phyloP scores from a whole-genome alignment of 23 red algal species.

The Pyropia haitanensis region DNA sequence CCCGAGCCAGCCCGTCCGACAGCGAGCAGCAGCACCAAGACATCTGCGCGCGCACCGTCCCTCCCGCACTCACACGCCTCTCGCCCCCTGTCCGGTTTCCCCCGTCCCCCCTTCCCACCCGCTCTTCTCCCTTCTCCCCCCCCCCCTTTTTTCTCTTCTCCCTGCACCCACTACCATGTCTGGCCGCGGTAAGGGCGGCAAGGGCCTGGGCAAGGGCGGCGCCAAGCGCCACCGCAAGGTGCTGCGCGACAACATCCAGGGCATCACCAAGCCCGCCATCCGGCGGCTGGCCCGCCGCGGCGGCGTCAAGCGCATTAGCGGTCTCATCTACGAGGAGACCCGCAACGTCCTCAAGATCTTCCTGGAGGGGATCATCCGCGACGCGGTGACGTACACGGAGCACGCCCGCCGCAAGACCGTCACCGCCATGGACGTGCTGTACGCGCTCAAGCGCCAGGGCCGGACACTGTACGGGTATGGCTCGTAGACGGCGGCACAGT shows the following conservation, averaged over 20 bases:
- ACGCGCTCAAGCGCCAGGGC: constrained; percentile 97
- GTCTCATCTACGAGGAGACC: constrained; percentile 98
- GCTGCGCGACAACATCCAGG: constrained; percentile 99
- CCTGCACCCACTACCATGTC: constrained; percentile 48
- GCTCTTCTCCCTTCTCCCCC: too few species aligned
- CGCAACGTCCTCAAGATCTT: constrained; percentile 99
- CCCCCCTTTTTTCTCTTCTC: too few species aligned
- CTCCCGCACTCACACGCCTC: too few species aligned
- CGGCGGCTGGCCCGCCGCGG: constrained; percentile 92
- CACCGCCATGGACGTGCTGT: constrained; percentile 95
- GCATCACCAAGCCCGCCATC: constrained; percentile 99
- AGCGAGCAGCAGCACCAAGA: too few species aligned
- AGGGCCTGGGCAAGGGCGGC: constrained; percentile 98
- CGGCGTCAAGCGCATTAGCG: constrained; percentile 99
- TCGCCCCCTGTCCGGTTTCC: too few species aligned
- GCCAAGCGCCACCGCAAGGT: constrained; percentile 99
- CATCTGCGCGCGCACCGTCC: too few species aligned
- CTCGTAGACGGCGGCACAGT: not conserved
- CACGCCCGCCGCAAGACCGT: constrained; percentile 98
- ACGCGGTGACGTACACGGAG: constrained; percentile 98
- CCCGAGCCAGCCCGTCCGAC: too few species aligned
- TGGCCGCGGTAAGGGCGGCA: constrained; percentile 98
- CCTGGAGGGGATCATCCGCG: constrained; percentile 88
- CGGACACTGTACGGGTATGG: constrained; percentile 98
- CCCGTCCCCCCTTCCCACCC: too few species aligned